phyloP scores from a whole-genome alignment of 306 rosid genomes.

The Trifolium subterraneum region DNA sequence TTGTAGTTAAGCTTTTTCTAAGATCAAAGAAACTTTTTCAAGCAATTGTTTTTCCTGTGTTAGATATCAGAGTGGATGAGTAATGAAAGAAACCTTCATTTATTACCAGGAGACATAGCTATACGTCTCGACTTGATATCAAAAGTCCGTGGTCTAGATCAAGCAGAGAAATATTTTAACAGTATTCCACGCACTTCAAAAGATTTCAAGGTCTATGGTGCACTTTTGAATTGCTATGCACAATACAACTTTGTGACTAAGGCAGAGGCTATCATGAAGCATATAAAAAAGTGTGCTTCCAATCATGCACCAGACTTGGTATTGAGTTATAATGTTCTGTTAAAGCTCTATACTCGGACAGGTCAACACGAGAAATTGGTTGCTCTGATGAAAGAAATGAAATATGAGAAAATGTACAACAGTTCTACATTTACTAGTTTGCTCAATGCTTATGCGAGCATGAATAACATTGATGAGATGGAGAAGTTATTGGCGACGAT shows the following conservation, averaged over 20 bases:
- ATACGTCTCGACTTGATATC: constrained; percentile 58
- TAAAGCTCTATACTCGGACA: constrained; percentile 53
- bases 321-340: constrained; percentile 50
- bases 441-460: constrained; percentile 51
- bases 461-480: constrained; percentile 47
- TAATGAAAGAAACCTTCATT: constrained; percentile 38
- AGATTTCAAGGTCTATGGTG: constrained; percentile 53
- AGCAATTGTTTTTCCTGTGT: constrained; percentile 19
- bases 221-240: constrained; percentile 64
- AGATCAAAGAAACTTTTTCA: not conserved
- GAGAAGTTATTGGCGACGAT: constrained; percentile 53
- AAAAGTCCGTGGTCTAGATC: constrained; percentile 54
- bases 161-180: constrained; percentile 60
- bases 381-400: constrained; percentile 56
- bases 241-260: constrained; percentile 50
- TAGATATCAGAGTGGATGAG: constrained; percentile 67
- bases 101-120: constrained; percentile 40
- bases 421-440: constrained; percentile 38
- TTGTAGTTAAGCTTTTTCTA: not conserved
- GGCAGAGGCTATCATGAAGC: constrained; percentile 57
- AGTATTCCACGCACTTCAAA: constrained; percentile 46
- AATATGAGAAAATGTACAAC: constrained; percentile 44
- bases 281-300: constrained; percentile 48
- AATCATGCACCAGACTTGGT: constrained; percentile 11
- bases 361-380: constrained; percentile 54